phyloP scores from a whole-genome alignment of 2,329 filamentous ascomycete species.

The Chalara sp. region DNA sequence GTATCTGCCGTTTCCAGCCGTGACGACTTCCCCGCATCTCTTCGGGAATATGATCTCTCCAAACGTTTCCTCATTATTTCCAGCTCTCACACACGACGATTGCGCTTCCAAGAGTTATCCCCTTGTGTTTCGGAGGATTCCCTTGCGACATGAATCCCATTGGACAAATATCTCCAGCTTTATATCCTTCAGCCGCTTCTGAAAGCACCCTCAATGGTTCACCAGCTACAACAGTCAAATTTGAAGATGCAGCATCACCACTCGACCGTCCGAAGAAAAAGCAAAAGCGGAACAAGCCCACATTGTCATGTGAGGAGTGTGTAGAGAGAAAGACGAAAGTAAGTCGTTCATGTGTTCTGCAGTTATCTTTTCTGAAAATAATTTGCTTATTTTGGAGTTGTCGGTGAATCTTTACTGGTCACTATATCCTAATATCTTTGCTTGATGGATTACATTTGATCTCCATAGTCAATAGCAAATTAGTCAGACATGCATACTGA shows the following conservation, averaged over 20 bases:
- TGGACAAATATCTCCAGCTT: conserved; percentile 10
- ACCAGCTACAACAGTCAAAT: too few species aligned
- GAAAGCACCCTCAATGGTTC: too few species aligned
- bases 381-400: too few species aligned
- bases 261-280: conserved; percentile 44
- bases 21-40: neutral
- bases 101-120: neutral
- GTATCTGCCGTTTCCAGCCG: too few species aligned
- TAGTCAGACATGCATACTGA: too few species aligned
- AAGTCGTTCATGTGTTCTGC: conserved; percentile 8
- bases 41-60: conserved; percentile 21
- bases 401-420: too few species aligned
- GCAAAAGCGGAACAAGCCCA: conserved; percentile 81
- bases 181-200: conserved; percentile 6
- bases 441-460: too few species aligned
- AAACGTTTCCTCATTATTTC: conserved; percentile 1
- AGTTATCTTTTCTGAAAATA: too few species aligned
- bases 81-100: neutral
- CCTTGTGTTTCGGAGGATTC: too few species aligned
- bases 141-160: conserved; percentile 10
- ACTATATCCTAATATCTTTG: too few species aligned
- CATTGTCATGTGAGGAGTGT: conserved; percentile 71
- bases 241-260: neutral
- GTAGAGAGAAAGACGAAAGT: conserved; percentile 80
- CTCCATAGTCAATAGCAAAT: too few species aligned